These are phyloP conservation scores for Ogataea corticis DNA, from an alignment of 805 yeast genomes.

Conservation along the genomic window DNA sequence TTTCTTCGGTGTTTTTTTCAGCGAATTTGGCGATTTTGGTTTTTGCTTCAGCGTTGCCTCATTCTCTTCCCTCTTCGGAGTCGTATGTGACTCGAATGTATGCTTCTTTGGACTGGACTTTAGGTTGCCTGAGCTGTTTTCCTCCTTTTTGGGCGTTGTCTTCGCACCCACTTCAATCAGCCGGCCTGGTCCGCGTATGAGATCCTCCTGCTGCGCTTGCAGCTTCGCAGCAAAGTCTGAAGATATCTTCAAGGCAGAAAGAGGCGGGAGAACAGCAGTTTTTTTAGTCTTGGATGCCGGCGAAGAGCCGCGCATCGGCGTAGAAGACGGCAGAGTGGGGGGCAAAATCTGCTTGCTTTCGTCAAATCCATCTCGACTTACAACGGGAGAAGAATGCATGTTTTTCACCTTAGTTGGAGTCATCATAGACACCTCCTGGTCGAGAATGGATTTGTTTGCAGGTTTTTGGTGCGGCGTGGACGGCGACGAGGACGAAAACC, in stretches of 20 bases:
- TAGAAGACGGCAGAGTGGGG: conserved; percentile 19
- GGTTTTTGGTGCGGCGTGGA: conserved; percentile 10
- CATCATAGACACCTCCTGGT: background rate
- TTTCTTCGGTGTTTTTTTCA: conserved; percentile 5
- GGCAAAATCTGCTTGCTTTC: conserved; percentile 9
- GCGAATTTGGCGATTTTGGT: too few relatives aligned
- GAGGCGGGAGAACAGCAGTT: conserved; percentile 12
- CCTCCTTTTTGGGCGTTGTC: conserved; percentile 4
- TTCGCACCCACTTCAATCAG: conserved; percentile 4
- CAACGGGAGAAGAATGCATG: conserved; percentile 2
- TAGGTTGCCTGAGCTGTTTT: background rate
- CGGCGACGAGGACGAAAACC: conserved; percentile 27
- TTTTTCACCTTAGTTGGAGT: background rate
- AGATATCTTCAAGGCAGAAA: conserved; percentile 11
- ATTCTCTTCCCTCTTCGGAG: background rate
- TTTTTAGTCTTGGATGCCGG: conserved; percentile 7
- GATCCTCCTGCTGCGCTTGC: conserved; percentile 4
- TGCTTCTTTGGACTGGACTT: background rate
- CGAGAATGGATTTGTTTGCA: conserved; percentile 3
- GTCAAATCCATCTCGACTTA: background rate
- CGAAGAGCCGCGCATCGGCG: conserved; percentile 17
- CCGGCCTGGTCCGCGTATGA: conserved; percentile 16
- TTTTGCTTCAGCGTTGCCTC: background rate
- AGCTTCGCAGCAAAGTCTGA: conserved; percentile 18
- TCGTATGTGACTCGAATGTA: background rate